Evolutionary conservation across 2,329 filamentous ascomycete species (phyloP), one percentile per base, ranked within the genome.

Genomic region (Aotearoamyces nothofagi): DNA sequence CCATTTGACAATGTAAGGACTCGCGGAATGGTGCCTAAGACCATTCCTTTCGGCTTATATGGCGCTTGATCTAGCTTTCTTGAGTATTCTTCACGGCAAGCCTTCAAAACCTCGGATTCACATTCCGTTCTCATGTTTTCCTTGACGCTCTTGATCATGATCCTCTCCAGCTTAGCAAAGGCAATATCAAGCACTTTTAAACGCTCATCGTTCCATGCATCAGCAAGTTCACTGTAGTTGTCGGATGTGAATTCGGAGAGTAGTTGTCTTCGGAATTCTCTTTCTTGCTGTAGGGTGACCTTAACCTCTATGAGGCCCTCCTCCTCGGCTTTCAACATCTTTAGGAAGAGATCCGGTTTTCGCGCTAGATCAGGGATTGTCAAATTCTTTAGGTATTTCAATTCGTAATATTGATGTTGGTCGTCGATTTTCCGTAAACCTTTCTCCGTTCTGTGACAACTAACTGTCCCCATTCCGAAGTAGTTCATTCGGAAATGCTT

Each of bases 321-420:
- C 44, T 90, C 79, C 52, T 98, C 90, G 2, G 90, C 90, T 51
- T 84, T 92, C 52, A 96, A 73, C 90, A 98, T 98, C 56, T 92
- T 87, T 32, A 98, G 59, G 50, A 90, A 98, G 15, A 93, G 62
- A 39, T 94, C 86, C 1, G 90, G 90, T 30, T 80, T 75, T 29
- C 74, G 71, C 3, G 83, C 78, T 34, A 96, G 69, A 40, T 90
- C 79, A 23, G 63, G 61, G 36, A 94, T 78, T 5, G 81, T 80
- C 53, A 94, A 86, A 43, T 90, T 84, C 39, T 83, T 74, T 12
- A 98, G 64, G 44, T 98, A 98, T 54, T 98, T 93, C 60, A 98
- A 82, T 53, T 96, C 90, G 50, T 96, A 96, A 53, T 92, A 96
- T 0, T 84, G 83, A 46, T 96, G 86, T 14, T 90, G 75, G 36